Conservation (phyloP, 1,284 basidiomycete genomes). For the Erythrobasidium hasegawianum region DNA sequence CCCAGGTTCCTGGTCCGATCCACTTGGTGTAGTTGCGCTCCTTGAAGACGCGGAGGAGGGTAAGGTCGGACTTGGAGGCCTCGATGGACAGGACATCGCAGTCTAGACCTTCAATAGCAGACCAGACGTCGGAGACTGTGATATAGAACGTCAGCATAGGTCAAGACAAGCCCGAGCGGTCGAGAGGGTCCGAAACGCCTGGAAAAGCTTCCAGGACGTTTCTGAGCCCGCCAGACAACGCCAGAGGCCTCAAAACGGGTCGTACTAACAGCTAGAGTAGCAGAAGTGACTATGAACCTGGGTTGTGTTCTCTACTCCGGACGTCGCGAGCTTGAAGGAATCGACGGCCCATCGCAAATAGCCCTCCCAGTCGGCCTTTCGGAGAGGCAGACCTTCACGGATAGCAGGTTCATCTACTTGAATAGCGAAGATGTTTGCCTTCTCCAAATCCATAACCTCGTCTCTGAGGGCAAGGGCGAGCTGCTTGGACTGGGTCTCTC, state of each 20-base stretch:
- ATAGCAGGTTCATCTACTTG: constrained; percentile 99
- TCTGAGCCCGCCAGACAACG: background rate
- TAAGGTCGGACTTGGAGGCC: constrained; percentile 96
- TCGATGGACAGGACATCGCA: constrained; percentile 99
- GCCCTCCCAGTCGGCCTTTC: constrained; percentile 86
- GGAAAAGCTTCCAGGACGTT: background rate
- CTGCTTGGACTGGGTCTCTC: constrained; percentile 97
- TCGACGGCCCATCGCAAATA: constrained; percentile 97
- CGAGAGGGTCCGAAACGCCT: background rate
- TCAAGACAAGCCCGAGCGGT: constrained; percentile 33
- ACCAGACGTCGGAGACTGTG: constrained; percentile 91
- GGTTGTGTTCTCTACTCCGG: constrained; percentile 83
- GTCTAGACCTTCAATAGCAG: constrained; percentile 93
- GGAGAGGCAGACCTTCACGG: constrained; percentile 95
- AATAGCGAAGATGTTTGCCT: constrained; percentile 94
- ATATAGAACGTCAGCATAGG: constrained; percentile 49
- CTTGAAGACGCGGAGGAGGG: constrained; percentile 93
- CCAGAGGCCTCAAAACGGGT: constrained; percentile 4
- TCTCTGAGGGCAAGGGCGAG: constrained; percentile 97
- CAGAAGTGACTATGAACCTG: constrained; percentile 99
- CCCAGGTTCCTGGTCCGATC: constrained; percentile 63
- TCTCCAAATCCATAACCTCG: constrained; percentile 96
- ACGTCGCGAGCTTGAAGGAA: constrained; percentile 93
- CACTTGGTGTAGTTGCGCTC: constrained; percentile 93
- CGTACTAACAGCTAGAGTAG: constrained; percentile 83